Conservation (phyloP, 2,329 filamentous ascomycete species). For the Exutisphaerella laricina region DNA sequence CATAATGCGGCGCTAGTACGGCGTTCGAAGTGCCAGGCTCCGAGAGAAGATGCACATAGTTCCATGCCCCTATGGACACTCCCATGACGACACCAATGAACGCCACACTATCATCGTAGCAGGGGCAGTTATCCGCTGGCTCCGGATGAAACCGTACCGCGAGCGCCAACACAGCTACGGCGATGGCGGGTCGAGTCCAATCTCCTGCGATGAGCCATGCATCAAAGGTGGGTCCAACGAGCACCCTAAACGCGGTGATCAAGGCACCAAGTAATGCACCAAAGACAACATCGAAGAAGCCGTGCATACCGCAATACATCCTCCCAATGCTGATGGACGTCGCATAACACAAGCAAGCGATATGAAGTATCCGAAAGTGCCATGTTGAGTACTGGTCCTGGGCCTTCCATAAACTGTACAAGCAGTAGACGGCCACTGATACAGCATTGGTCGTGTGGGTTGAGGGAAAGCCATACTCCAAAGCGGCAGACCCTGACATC, state of each 20-base stretch:
- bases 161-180: conserved; percentile 62
- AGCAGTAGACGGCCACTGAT: conserved; percentile 79
- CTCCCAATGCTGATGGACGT: conserved; percentile 84
- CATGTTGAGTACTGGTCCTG: conserved; percentile 53
- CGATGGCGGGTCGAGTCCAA: conserved; percentile 58
- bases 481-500: conserved; percentile 90
- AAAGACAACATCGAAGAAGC: conserved; percentile 82
- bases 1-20: conserved; percentile 19
- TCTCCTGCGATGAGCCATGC: conserved; percentile 61
- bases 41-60: conserved; percentile 44
- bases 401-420: conserved; percentile 63
- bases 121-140: conserved; percentile 92
- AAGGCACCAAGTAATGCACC: conserved; percentile 71
- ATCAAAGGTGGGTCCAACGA: conserved; percentile 58
- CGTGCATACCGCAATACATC: conserved; percentile 98
- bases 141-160: conserved; percentile 72
- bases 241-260: conserved; percentile 52
- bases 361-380: conserved; percentile 37
- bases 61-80: conserved; percentile 76
- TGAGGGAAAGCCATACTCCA: conserved; percentile 96
- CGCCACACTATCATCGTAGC: conserved; percentile 91
- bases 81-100: conserved; percentile 90
- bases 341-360: conserved; percentile 76
- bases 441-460: conserved; percentile 97
- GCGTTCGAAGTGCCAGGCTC: background rate